Base-by-base conservation (phyloP, 257 asterid genomes). In the Ilex asprella region DNA sequence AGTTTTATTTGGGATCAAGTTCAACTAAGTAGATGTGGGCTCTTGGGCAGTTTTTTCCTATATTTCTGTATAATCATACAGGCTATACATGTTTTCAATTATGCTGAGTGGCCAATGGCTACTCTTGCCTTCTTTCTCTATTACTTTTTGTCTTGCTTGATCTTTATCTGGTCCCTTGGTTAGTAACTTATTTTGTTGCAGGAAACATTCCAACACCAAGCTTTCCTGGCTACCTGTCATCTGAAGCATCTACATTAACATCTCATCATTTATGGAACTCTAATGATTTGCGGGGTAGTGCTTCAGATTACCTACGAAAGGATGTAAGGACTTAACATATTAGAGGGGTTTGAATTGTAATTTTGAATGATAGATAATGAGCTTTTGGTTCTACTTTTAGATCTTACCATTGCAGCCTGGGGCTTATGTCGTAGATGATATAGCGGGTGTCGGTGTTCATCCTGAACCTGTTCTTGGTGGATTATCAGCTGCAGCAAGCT, bases 221-320 rank as follows among this genome's bases (percentile, higher is more conserved):
- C 62, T 76, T 81, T 74, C 84, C 87, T 11, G 91, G 91, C 41
- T 70, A 79, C 72, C 69, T 78, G 52, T 39, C 84, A n/a, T 71
- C 89, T 2, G 91, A 86, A 67, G 62, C 75, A 27, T 73, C 95
- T 67, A 58, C 76, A 15, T 53, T 74, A 66, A 68, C 74, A 32
- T 56, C 77, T 65, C 62, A 66, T 67, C 68, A 70, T 63, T 76
- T 72, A 30, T 62, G 81, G 75, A 70, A 82, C 73, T 73, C 86
- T 59, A 65, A 47, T 30, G 79, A 75, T 64, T 64, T 56, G 49
- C 78, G 61, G 65, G 61, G 68, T 58, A 59, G 73, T 59, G 68
- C 84, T 47, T 76, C 82, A 61, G 79, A 79, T 59, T 72, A 61
- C 61, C 51, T 71, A 57, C 79, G 66, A 50, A 79, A 70, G 63